Conservation (phyloP, 331 rosid species). For the Acacia concinna region DNA sequence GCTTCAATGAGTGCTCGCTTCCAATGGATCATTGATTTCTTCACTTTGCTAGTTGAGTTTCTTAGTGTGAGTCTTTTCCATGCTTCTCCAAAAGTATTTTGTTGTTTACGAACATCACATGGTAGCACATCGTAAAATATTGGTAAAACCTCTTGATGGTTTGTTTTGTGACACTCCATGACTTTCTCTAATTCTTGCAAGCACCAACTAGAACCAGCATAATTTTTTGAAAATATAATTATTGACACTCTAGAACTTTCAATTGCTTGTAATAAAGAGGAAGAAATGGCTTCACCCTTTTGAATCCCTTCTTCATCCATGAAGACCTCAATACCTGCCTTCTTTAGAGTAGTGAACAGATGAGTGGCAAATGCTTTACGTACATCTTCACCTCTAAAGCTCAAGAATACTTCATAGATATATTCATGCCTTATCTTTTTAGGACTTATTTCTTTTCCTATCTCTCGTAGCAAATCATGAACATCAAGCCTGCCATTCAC, state of each 20-base stretch:
- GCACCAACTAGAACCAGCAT: not conserved
- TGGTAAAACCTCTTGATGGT: not conserved
- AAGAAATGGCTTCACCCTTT: not conserved
- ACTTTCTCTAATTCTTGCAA: too few relatives aligned
- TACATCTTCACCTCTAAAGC: not conserved
- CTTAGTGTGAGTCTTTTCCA: not conserved
- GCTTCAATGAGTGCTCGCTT: not conserved
- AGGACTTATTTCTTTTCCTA: not conserved
- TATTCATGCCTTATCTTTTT: too few relatives aligned
- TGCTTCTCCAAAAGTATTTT: not conserved
- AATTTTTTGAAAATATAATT: not conserved
- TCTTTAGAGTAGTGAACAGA: too few relatives aligned
- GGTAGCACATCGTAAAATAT: not conserved
- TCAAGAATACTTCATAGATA: not conserved
- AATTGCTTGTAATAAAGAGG: not conserved
- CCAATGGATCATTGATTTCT: not conserved
- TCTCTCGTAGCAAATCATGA: not conserved
- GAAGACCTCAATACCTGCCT: not conserved
- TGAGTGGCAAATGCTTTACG: not conserved
- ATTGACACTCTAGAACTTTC: not conserved
- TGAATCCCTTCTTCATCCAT: not conserved
- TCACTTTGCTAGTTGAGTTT: not conserved
- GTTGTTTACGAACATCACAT: not conserved
- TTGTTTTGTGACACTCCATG: not conserved
- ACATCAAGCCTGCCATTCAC: not conserved